Base-by-base conservation (phyloP, 306 rosid genomes). In the Rubus parviflorus region DNA sequence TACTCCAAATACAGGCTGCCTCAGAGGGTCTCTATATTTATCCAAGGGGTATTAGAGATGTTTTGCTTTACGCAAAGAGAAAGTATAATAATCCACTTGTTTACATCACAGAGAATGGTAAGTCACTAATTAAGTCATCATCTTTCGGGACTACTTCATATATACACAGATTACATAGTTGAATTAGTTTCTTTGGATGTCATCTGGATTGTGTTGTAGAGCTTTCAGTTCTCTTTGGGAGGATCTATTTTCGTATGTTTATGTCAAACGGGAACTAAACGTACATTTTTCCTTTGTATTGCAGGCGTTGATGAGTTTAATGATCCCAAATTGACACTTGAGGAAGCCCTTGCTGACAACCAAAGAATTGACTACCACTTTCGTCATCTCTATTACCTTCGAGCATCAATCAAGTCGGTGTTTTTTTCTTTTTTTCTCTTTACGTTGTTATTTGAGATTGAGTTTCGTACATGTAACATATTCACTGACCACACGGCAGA, bases 21-120 rank as follows among this genome's bases (percentile, higher is more conserved):
- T 74, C 81, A 43, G 48, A 22, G 5, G 49, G 13, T 41, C 52
- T 80, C 23, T 38, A 77, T 20, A 46, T 62, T 68, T 81, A 81
- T 81, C 87, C 85, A 2, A 52, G 15, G 11, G 87, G 87, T 19
- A 53, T 84, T n/a, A 61, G 37, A 23, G 78, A 80, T 61, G 7
- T 77, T 15, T 62, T 84, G 82, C 64, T 77, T 8, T 63, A 84
- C 37, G 69, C 30, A 12, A 77, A 84, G 65, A 19, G 4, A 7
- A 68, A 77, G 51, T 80, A 80, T 19, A 15, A 69, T 20, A 74
- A 77, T 77, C 82, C 87, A 4, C 15, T 51, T 9, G 73, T 80
- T 52, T 87, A 83, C 65, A 89, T 89, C 17, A 89, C 87, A 17
- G 91, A 78, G 51, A 82, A 73, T 14, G 80, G 77, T 71, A 75